Evolutionary conservation across 148 eudicot genomes (phyloP).

Genomic region (Polygonum maritimum): DNA sequence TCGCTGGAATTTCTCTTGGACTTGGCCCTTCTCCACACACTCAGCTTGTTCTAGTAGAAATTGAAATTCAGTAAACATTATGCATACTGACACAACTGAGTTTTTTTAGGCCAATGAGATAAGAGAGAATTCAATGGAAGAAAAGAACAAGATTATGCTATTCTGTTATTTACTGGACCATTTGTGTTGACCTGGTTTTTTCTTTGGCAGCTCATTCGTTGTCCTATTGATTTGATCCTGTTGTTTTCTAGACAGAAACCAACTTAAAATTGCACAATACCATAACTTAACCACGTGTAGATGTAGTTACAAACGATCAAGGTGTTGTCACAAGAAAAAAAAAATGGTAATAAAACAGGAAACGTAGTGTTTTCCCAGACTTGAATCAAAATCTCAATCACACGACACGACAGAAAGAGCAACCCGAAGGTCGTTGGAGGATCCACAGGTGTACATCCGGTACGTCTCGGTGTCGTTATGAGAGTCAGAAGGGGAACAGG

Average conservation of each 20-base stretch:
- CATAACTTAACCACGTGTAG: background rate
- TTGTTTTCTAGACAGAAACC: background rate
- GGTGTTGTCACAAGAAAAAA: background rate
- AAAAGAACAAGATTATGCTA: too few species aligned
- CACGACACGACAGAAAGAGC: conserved; percentile 77
- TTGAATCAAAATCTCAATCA: conserved; percentile 35
- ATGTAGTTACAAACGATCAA: background rate
- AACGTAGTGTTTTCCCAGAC: background rate
- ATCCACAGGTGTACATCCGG: conserved; percentile 80
- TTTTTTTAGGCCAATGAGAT: too few species aligned
- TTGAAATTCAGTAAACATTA: too few species aligned
- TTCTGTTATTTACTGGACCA: too few species aligned
- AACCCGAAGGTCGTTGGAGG: conserved; percentile 76
- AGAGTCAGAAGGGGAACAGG: conserved; percentile 22
- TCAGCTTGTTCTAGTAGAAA: too few species aligned
- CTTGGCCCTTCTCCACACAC: too few species aligned
- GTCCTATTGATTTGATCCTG: too few species aligned
- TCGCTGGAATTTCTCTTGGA: too few species aligned
- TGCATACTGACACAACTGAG: too few species aligned
- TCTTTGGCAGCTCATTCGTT: too few species aligned
- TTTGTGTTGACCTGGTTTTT: too few species aligned
- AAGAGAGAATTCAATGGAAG: too few species aligned
- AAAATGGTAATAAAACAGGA: background rate
- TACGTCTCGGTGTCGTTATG: conserved; percentile 60
- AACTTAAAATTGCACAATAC: background rate